Percentiles rank a stretch among this genome's conserved stretches.
These are phyloP conservation scores for Pythium folliculosum DNA, from an alignment of 352 stramenopile genomes.

Conservation along the genomic window DNA sequence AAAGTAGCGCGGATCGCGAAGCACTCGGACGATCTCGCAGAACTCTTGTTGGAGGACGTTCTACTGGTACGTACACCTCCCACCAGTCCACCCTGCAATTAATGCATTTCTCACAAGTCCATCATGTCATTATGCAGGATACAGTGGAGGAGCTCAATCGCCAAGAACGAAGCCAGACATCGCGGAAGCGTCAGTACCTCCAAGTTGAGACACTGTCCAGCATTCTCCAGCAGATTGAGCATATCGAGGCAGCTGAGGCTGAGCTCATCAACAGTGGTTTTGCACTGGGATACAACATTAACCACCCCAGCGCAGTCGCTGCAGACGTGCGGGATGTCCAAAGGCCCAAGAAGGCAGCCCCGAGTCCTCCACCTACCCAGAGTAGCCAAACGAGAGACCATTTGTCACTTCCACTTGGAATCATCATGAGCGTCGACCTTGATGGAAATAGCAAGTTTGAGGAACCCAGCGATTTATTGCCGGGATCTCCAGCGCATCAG, in stretches of 20 bases:
- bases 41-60: slow-evolving; percentile 62
- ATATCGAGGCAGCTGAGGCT: slow-evolving; percentile 49
- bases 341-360: background rate
- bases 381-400: background rate
- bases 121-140: slow-evolving; percentile 36
- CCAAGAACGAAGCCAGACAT: slow-evolving; percentile 42
- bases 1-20: slow-evolving; percentile 45
- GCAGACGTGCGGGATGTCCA: background rate
- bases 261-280: slow-evolving; percentile 42
- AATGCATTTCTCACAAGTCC: background rate
- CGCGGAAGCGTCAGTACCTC: slow-evolving; percentile 27
- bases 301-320: background rate
- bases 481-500: background rate
- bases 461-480: background rate
- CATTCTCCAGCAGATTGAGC: slow-evolving; percentile 49
- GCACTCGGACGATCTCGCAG: slow-evolving; percentile 55
- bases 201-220: slow-evolving; percentile 45
- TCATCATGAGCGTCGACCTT: slow-evolving; percentile 48
- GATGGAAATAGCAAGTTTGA: slow-evolving; percentile 3
- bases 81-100: background rate
- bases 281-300: slow-evolving; percentile 27
- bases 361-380: too few relatives aligned
- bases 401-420: slow-evolving; percentile 36
- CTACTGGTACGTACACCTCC: slow-evolving; percentile 40
- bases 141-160: slow-evolving; percentile 60